Evolutionary conservation across 2,329 filamentous ascomycete species (phyloP).

Genomic region (Coniosporium tulheliwenetii): DNA sequence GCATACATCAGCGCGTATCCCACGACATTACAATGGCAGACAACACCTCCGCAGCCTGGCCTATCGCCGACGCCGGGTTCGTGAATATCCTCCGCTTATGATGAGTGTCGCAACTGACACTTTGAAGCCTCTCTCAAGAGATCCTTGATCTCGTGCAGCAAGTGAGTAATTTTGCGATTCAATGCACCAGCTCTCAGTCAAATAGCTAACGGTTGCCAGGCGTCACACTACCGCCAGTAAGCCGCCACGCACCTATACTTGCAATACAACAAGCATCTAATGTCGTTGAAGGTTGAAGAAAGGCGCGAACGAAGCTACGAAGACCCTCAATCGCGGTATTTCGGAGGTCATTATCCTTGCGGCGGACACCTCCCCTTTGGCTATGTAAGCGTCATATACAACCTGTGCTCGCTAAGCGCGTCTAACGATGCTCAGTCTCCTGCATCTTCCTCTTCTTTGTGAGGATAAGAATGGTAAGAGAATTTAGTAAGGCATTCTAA

Average conservation of each 20-base stretch:
- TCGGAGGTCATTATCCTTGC: constrained; percentile 80
- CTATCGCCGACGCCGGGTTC: constrained; percentile 18
- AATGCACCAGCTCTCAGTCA: constrained; percentile 10
- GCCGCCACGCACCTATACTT: too few species aligned
- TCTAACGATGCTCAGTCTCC: constrained; percentile 25
- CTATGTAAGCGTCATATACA: constrained; percentile 36
- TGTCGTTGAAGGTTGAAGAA: constrained; percentile 57
- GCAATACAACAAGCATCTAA: not conserved
- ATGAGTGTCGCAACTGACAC: too few species aligned
- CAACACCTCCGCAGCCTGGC: constrained; percentile 14
- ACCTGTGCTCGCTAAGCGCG: constrained; percentile 3
- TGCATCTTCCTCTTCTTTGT: constrained; percentile 76
- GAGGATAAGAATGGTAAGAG: constrained; percentile 63
- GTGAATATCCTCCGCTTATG: too few species aligned
- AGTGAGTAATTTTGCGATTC: constrained; percentile 24
- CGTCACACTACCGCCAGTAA: constrained; percentile 34
- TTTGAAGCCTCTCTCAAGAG: constrained; percentile 21
- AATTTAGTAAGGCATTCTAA: constrained; percentile 12
- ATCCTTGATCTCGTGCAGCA: constrained; percentile 48
- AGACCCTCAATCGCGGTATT: constrained; percentile 82
- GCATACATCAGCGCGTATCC: too few species aligned
- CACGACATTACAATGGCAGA: constrained; percentile 5
- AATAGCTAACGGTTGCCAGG: constrained; percentile 1
- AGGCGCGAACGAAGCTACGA: constrained; percentile 74
- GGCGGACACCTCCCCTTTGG: constrained; percentile 73